Conservation (phyloP, 176 grass and related monocot species). For the Bolboschoenus planiculmis region DNA sequence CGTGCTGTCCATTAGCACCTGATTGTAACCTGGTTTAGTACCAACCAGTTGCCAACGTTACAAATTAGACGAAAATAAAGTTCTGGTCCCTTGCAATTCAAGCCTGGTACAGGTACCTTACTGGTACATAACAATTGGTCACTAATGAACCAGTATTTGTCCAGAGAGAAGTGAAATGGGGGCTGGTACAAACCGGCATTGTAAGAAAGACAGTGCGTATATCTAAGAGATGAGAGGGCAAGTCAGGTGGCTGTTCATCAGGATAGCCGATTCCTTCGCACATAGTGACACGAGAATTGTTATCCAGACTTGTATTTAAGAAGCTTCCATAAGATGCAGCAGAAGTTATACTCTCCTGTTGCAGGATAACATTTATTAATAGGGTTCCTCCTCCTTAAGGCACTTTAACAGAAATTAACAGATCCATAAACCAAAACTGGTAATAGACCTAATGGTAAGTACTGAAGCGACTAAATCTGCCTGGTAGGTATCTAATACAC, state of each 20-base stretch:
- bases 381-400: neutral
- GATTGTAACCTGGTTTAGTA: neutral
- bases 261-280: constrained; percentile 47
- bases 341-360: constrained; percentile 65
- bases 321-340: constrained; percentile 65
- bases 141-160: neutral
- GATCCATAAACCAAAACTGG: neutral
- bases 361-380: neutral
- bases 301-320: neutral
- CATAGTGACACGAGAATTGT: constrained; percentile 46
- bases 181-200: constrained; percentile 60
- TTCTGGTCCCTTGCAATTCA: neutral
- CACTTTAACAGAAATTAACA: neutral
- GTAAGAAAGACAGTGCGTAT: constrained; percentile 70
- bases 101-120: neutral
- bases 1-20: neutral
- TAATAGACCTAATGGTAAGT: neutral
- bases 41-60: neutral
- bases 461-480: neutral
- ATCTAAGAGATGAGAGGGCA: constrained; percentile 82
- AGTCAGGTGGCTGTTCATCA: constrained; percentile 67
- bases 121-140: neutral
- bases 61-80: neutral
- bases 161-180: neutral
- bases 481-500: neutral